Conservation (phyloP, 2,329 filamentous ascomycete species). For the Eurotiales sp. region DNA sequence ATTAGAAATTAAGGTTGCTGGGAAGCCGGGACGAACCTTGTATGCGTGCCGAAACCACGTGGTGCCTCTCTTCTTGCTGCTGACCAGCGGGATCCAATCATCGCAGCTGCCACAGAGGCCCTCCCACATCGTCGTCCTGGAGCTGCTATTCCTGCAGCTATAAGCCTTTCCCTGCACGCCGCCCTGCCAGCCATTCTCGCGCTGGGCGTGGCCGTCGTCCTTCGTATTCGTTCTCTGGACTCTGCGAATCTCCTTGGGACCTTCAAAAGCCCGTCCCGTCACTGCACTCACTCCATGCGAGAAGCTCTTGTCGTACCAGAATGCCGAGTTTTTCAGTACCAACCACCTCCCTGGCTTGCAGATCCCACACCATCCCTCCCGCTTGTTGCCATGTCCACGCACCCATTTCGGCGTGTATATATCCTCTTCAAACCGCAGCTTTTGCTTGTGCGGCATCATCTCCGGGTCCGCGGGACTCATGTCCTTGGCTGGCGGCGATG, state of each 20-base stretch:
- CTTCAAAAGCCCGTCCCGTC: constrained; percentile 73
- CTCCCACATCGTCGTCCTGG: constrained; percentile 56
- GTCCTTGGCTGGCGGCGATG: constrained; percentile 71
- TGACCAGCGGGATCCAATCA: constrained; percentile 40
- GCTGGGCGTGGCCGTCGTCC: background rate
- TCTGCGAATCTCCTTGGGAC: constrained; percentile 68
- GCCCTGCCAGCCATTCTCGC: too few relatives aligned
- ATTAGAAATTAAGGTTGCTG: constrained; percentile 15
- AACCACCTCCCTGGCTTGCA: constrained; percentile 84
- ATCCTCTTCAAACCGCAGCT: constrained; percentile 73
- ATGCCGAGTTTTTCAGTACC: constrained; percentile 84
- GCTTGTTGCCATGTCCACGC: constrained; percentile 79
- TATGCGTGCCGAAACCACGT: constrained; percentile 89
- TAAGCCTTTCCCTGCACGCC: too few relatives aligned
- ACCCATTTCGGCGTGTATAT: constrained; percentile 82
- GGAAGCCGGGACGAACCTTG: constrained; percentile 58
- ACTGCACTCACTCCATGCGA: constrained; percentile 81
- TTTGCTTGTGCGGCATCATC: constrained; percentile 72
- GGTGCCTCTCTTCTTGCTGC: constrained; percentile 87
- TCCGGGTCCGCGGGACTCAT: constrained; percentile 77
- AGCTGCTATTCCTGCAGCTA: background rate
- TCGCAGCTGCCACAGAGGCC: constrained; percentile 34
- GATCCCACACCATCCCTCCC: constrained; percentile 85
- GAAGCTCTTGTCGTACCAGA: constrained; percentile 92
- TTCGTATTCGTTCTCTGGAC: constrained; percentile 60